phyloP scores from a whole-genome alignment of 306 rosid species.

The Glycyrrhiza uralensis region DNA sequence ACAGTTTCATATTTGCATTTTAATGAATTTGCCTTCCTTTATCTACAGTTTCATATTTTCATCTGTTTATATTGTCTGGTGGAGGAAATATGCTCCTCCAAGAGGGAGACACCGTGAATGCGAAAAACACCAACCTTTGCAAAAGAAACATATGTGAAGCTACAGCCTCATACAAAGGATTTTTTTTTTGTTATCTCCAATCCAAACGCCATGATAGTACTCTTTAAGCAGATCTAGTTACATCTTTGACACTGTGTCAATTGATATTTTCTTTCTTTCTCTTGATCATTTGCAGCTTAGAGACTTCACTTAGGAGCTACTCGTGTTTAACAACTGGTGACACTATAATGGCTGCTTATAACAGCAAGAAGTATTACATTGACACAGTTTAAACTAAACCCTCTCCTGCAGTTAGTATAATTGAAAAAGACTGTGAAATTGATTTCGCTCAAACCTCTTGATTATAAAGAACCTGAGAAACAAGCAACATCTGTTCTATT shows the following conservation, averaged over 20 bases:
- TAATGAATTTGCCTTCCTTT: not conserved
- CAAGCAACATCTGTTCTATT: conserved; percentile 13
- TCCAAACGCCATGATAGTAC: conserved; percentile 54
- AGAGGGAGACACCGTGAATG: no score
- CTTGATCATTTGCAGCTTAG: conserved; percentile 39
- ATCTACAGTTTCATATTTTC: not conserved
- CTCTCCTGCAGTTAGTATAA: conserved; percentile 48
- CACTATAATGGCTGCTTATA: conserved; percentile 55
- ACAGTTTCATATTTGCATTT: no score
- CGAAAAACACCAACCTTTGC: no score
- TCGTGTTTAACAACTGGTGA: conserved; percentile 59
- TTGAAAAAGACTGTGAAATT: conserved; percentile 54
- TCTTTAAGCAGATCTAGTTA: not conserved
- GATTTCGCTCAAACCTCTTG: no score
- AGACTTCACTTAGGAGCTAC: conserved; percentile 54
- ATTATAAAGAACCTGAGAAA: conserved; percentile 47
- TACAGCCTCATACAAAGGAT: conserved; percentile 63
- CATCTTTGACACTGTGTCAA: not conserved
- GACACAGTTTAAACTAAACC: conserved; percentile 54
- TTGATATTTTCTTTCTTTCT: not conserved
- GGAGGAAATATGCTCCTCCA: conserved; percentile 50
- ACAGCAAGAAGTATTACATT: conserved; percentile 49
- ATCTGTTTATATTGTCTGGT: conserved; percentile 32
- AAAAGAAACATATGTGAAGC: conserved; percentile 56
- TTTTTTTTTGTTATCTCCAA: conserved; percentile 51